Evolutionary conservation across 176 grass and related monocot genomes (phyloP).

Genomic region (Oryza officinalis): DNA sequence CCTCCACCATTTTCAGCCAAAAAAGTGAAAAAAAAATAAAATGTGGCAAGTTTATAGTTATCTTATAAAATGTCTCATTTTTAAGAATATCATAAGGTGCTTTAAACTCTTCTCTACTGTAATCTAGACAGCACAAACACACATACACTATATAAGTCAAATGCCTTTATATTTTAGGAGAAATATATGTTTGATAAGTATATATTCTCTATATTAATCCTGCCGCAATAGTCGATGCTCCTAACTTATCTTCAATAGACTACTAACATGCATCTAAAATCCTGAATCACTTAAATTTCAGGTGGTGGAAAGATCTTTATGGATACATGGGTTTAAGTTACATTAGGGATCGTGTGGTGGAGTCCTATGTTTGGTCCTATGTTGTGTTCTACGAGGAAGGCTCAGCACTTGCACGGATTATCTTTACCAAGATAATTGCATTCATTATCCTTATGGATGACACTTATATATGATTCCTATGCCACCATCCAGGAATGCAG

Average conservation of each 20-base stretch:
- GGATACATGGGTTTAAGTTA: constrained; percentile 4
- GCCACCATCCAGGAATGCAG: neutral
- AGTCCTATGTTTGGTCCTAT: constrained; percentile 18
- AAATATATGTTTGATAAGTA: too few relatives aligned
- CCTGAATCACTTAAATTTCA: neutral
- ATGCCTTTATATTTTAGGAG: too few relatives aligned
- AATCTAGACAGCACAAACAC: too few relatives aligned
- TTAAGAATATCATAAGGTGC: too few relatives aligned
- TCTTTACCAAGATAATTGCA: neutral
- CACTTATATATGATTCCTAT: neutral
- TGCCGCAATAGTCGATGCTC: neutral
- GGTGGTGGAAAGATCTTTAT: constrained; percentile 43
- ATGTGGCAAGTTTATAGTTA: too few relatives aligned
- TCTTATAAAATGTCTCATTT: too few relatives aligned
- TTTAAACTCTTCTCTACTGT: too few relatives aligned
- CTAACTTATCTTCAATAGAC: neutral
- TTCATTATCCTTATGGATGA: constrained; percentile 26
- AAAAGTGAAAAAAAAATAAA: too few relatives aligned
- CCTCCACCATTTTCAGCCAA: too few relatives aligned
- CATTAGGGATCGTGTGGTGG: constrained; percentile 19
- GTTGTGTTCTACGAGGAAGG: neutral
- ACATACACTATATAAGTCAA: too few relatives aligned
- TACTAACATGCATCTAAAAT: neutral
- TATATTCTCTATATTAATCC: neutral
- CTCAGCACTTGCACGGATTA: neutral